A percentile compares a stretch with the other conserved stretches of the same genome.
Evolutionary conservation across 306 rosid species (phyloP).

Genomic region (Myrica gale): DNA sequence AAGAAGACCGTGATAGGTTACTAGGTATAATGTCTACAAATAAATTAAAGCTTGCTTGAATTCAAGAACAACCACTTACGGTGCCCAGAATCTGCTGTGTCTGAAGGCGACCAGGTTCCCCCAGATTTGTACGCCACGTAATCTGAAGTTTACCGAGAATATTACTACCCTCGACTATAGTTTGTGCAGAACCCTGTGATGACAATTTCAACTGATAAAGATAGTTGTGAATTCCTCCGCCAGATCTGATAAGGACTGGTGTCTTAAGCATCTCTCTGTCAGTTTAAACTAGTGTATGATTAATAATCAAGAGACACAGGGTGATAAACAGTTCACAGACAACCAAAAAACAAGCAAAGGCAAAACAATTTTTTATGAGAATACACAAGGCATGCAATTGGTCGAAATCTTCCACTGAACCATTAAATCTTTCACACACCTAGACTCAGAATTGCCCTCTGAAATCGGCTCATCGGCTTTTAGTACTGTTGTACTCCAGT

Average conservation of each 20-base stretch:
- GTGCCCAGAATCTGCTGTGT: conserved; percentile 96
- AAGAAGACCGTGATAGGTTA: neutral
- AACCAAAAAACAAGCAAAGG: conserved; percentile 1
- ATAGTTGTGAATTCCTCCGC: conserved; percentile 91
- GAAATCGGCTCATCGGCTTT: conserved; percentile 63
- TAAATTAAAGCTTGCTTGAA: conserved; percentile 9
- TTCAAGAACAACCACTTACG: conserved; percentile 51
- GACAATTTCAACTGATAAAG: conserved; percentile 75
- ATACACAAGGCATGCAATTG: conserved; percentile 12
- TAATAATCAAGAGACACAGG: conserved; percentile 4
- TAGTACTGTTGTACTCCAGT: conserved; percentile 73
- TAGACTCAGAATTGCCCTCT: conserved; percentile 42
- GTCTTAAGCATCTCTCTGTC: conserved; percentile 69
- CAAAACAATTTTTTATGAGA: neutral
- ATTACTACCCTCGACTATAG: conserved; percentile 87
- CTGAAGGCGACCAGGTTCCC: conserved; percentile 96
- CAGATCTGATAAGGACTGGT: conserved; percentile 74
- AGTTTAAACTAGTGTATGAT: conserved; percentile 30
- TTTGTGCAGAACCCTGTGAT: conserved; percentile 48
- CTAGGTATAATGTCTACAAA: conserved; percentile 8
- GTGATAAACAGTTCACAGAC: conserved; percentile 5
- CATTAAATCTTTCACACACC: conserved; percentile 42
- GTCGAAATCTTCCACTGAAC: conserved; percentile 20
- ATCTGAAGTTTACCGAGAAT: conserved; percentile 96
- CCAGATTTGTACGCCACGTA: conserved; percentile 98